Base-by-base conservation (phyloP, 108 stramenopile species). In the Aurantiochytrium sp. region DNA sequence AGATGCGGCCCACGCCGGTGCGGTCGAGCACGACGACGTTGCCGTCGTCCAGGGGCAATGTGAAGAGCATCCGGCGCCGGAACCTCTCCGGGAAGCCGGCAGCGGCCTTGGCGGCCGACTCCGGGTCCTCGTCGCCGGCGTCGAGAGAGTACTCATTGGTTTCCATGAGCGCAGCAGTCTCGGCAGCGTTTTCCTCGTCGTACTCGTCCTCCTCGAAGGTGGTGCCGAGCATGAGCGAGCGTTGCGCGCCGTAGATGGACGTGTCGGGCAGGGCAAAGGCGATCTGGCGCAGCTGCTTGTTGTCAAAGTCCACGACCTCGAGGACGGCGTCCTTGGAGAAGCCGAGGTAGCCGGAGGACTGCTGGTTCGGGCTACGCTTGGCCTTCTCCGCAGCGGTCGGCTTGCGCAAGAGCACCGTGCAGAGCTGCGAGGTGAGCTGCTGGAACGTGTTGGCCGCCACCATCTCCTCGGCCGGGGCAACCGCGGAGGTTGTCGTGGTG, bases 271-370 rank as follows among this genome's bases (percentile, higher is more conserved):
- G 45, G 19, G 73, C 45, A 24, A 81, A 48, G 10, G n/a, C 30
- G 24, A 81, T 48, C 17, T 81, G 73, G 15, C 73, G 73, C 12
- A 81, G 6, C 3, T 81, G 73, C 42, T 48, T 37, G 30, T 30
- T 24, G 24, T 41, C 73, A 42, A 81, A 24, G 39, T 81, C 73
- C n/a, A 81, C 73, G 0, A 81, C 73, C 73, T 81, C 73, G 73
- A 81, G 73, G 30, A 41, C 39, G 39, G 73, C 73, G 12, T 81
- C 73, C 30, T 81, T 41, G 73, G 73, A 41, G 45, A 48, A 81
- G 12, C 73, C 73, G 73, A 81, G 39, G 30, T 81, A 81, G 6
- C 73, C 73, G 1, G 73, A 30, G 6, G 39, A 24, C 24, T 81
- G 73, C 6, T 22, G 30, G n/a, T 27, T 6, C n/a, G 36, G 73